Evolutionary conservation across 108 stramenopile genomes (phyloP).

Genomic region (Bacterosira constricta): DNA sequence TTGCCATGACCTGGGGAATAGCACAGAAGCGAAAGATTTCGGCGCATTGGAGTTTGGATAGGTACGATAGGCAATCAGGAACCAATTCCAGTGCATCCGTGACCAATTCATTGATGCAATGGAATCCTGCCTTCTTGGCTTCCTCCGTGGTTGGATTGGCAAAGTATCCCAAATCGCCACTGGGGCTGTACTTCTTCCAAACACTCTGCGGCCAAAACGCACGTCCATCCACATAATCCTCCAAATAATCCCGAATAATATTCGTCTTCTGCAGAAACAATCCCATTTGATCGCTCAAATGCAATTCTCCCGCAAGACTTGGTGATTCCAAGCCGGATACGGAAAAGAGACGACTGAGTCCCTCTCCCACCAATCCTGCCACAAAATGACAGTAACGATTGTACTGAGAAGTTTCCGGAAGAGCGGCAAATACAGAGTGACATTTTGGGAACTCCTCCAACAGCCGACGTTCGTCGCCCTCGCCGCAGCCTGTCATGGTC

Average conservation of each 20-base stretch:
- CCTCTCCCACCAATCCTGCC: conserved; percentile 98
- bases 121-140: conserved; percentile 54
- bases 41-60: conserved; percentile 78
- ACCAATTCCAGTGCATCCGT: conserved; percentile 96
- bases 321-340: conserved; percentile 77
- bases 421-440: conserved; percentile 77
- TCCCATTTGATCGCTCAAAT: conserved; percentile 96
- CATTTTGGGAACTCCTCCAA: conserved; percentile 93
- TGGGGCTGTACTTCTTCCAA: conserved; percentile 88
- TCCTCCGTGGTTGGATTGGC: conserved; percentile 63
- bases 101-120: conserved; percentile 94
- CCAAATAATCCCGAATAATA: conserved; percentile 99
- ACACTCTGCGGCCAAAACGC: conserved; percentile 98
- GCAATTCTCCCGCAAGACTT: conserved; percentile 63
- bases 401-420: conserved; percentile 82
- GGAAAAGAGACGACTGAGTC: conserved; percentile 94
- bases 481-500: conserved; percentile 92
- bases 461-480: conserved; percentile 91
- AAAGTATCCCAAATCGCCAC: conserved; percentile 88
- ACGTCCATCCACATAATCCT: conserved; percentile 98
- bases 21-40: conserved; percentile 99
- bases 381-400: conserved; percentile 99
- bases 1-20: conserved; percentile 99
- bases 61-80: conserved; percentile 94
- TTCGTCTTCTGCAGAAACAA: conserved; percentile 99